Percentiles rank a stretch among this genome's conserved stretches.
phyloP scores from a whole-genome alignment of 2,329 filamentous ascomycete species.

The Fusarium penzigii region DNA sequence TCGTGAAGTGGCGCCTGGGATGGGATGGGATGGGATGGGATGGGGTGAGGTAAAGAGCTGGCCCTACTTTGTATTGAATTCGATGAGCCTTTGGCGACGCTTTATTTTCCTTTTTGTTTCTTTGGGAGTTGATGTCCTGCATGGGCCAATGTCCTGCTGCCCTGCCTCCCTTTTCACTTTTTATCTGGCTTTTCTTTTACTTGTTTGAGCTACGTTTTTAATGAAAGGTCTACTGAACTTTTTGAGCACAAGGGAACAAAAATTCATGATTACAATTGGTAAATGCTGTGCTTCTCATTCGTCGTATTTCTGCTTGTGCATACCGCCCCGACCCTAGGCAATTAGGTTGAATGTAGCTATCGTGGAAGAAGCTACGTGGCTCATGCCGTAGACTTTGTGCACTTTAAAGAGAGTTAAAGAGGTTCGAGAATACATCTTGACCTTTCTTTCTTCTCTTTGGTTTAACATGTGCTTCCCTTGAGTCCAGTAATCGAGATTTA shows the following conservation, averaged over 20 bases:
- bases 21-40: constrained; percentile 25
- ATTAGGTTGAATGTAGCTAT: neutral
- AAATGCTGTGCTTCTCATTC: neutral
- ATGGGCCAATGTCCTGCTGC: constrained; percentile 11
- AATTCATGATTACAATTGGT: neutral
- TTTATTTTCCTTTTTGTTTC: neutral
- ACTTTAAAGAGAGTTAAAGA: constrained; percentile 61
- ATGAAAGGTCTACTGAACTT: constrained; percentile 26
- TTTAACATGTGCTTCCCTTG: constrained; percentile 31
- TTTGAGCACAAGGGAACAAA: constrained; percentile 4
- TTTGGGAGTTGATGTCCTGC: constrained; percentile 15
- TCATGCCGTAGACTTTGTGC: neutral
- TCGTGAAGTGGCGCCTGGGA: constrained; percentile 31
- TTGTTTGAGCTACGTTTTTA: constrained; percentile 28
- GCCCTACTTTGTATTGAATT: constrained; percentile 28
- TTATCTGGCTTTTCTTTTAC: constrained; percentile 20
- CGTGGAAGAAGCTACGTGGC: too few species aligned
- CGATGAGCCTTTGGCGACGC: constrained; percentile 10
- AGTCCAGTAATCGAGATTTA: constrained; percentile 9
- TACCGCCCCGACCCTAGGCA: neutral
- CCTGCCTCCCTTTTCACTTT: neutral
- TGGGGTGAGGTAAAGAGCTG: constrained; percentile 22
- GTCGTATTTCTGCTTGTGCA: neutral
- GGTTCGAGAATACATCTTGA: constrained; percentile 69
- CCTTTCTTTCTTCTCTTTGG: constrained; percentile 59